Evolutionary conservation across 2,329 filamentous ascomycete species (phyloP), one percentile per base, ranked within the genome.

Genomic region (Calonectria hawksworthii): DNA sequence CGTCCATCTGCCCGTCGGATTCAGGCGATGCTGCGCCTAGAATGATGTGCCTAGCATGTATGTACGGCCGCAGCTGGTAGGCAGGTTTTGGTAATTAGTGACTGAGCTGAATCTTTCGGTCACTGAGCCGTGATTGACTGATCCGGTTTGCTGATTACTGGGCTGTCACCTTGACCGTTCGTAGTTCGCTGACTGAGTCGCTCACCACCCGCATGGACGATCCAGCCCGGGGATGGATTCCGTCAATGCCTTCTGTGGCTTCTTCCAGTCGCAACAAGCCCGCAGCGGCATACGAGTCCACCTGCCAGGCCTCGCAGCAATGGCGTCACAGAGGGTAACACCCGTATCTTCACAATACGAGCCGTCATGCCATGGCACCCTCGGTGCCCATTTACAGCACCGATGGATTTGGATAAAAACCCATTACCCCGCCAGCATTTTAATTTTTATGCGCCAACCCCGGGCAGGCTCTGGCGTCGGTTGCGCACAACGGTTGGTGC

Each of bases 381-480:
- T 72, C 56, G 54, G 47, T 61, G 32, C 64, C 65, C 56, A 65
- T 30, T 28, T 61, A 65, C 63, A 68, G 56, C 34, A 56, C 59
- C 36, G 52, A 68, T 72, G 47, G 69, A 54, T 65, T 73, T 71
- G 65, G 65, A 75, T 69, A 72, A 75, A 74, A 68, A 51, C 23
- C 38, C 61, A 68, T 9, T n/a, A 70, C 71, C 74, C 75, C 63
- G 28, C 59, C 61, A 78, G 72, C 68, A 77, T 52, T 52, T 74
- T 77, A 74, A 76, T 81, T 81, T 81, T 82, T 81, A 82, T 82
- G 80, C 80, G 80, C 79, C 72, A 79, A 81, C 64, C 79, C 76
- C 80, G 78, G 74, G 59, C 36, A 68, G 72, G 75, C 74, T 74
- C 59, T 74, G 74, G 76, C 74, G 65, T 77, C 54, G 65, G 70